Evolutionary conservation across 257 asterid species (phyloP).

Genomic region (Handroanthus guayacan): DNA sequence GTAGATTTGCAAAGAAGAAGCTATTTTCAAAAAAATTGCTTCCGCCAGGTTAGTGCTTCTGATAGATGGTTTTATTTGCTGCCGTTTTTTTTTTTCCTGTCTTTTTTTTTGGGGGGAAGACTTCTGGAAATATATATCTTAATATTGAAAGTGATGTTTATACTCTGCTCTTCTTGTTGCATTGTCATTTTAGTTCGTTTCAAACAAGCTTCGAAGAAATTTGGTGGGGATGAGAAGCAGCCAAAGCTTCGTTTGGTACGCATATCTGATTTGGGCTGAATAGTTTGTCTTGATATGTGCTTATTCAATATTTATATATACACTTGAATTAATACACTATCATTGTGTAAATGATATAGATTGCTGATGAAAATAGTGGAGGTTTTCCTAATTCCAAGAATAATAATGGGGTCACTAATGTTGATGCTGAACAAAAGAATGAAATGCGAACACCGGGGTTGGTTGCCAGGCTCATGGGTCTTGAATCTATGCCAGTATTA

Average conservation of each 20-base stretch:
- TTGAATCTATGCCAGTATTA: conserved; percentile 81
- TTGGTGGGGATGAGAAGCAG: conserved; percentile 85
- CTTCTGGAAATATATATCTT: neutral
- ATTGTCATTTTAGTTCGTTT: conserved; percentile 61
- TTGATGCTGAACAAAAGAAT: conserved; percentile 47
- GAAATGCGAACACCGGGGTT: conserved; percentile 75
- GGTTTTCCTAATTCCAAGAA: conserved; percentile 72
- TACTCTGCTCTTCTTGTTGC: conserved; percentile 33
- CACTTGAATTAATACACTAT: neutral
- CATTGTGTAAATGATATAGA: conserved; percentile 53
- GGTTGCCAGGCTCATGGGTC: conserved; percentile 97
- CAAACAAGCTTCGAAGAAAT: conserved; percentile 73
- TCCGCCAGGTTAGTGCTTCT: conserved; percentile 69
- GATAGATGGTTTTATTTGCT: neutral
- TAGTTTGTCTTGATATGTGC: conserved; percentile 4
- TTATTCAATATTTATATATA: neutral
- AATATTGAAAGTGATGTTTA: conserved; percentile 35
- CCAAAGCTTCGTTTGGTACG: conserved; percentile 88
- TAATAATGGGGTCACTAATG: conserved; percentile 40
- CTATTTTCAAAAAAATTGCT: conserved; percentile 83
- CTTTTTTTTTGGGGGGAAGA: too few species aligned
- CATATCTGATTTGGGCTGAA: neutral
- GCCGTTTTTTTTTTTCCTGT: too few species aligned
- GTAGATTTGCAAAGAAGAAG: conserved; percentile 82
- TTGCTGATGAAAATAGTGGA: conserved; percentile 93